A percentile compares a stretch with the other conserved stretches of the same genome.
Evolutionary conservation across 805 yeast genomes (phyloP).

Genomic region (Candida vaughaniae): DNA sequence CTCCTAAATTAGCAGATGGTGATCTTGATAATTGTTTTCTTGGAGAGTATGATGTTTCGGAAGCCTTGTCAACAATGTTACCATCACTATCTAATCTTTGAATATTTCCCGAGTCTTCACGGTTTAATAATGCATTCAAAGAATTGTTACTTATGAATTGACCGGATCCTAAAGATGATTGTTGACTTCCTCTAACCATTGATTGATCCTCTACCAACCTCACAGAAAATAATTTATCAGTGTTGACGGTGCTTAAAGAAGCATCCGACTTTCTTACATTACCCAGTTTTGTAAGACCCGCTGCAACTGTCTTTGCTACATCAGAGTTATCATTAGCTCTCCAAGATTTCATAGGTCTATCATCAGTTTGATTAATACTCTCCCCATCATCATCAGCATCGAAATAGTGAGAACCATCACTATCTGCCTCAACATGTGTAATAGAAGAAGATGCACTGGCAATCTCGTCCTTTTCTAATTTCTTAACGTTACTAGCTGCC

Average conservation of each 20-base stretch:
- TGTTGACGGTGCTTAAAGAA: slow-evolving; percentile 81
- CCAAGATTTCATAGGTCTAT: slow-evolving; percentile 43
- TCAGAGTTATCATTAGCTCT: slow-evolving; percentile 39
- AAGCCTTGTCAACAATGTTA: slow-evolving; percentile 29
- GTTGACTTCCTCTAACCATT: slow-evolving; percentile 30
- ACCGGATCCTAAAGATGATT: slow-evolving; percentile 27
- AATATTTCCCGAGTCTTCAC: slow-evolving; percentile 35
- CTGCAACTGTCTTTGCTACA: slow-evolving; percentile 14
- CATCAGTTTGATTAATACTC: slow-evolving; percentile 22
- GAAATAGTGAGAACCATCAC: slow-evolving; percentile 24
- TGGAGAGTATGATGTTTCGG: slow-evolving; percentile 8
- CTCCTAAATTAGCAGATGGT: slow-evolving; percentile 26
- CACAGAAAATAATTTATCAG: slow-evolving; percentile 78
- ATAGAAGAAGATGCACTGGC: slow-evolving; percentile 46
- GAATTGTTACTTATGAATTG: slow-evolving; percentile 25
- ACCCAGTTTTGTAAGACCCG: slow-evolving; percentile 30
- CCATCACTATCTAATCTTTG: slow-evolving; percentile 48
- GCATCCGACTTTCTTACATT: slow-evolving; percentile 66
- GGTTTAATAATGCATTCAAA: slow-evolving; percentile 21
- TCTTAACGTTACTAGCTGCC: slow-evolving; percentile 14
- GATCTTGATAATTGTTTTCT: slow-evolving; percentile 21
- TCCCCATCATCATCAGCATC: slow-evolving; percentile 33
- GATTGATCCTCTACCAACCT: slow-evolving; percentile 62
- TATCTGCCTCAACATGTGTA: slow-evolving; percentile 48
- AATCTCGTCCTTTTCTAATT: slow-evolving; percentile 13